Evolutionary conservation across 371 early-diverging fungal species (phyloP), one percentile per base, ranked within the genome.

Genomic region (Circinella umbellata): DNA sequence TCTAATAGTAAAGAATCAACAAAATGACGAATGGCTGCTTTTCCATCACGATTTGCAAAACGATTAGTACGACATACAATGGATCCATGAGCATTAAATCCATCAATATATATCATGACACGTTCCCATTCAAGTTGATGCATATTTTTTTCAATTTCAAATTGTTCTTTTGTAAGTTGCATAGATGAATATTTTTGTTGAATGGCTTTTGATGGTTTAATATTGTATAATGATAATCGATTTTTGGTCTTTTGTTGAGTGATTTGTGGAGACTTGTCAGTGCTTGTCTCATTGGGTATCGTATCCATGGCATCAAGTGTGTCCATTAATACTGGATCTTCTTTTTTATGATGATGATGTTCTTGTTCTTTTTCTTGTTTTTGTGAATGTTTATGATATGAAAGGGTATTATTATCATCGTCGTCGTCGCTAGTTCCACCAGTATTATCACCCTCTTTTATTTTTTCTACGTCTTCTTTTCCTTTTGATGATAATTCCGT

Each of bases 41-140:
- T 66, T 3, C 70, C 70, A n/a, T 64, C 70, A 15, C 36, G 48
- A 37, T 69, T 74, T 5, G 35, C 49, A 54, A 68, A 68, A 18
- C 63, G 64, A 35, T 63, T 63, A 38, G 66, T 59, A 3, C 74
- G 67, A 55, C 82, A 81, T 5, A 91, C 74, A 49, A 91, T 90
- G 6, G 85, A 80, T 11, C 85, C 91, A 69, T 91, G 91, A 0
- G 88, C 80, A 73, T 89, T 86, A 6, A 81, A 64, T 42, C 66
- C 73, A 35, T 71, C 72, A 35, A 86, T 79, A 64, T 76, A 77
- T 0, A 89, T 85, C 61, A 82, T 76, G 4, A 82, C 69, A 37
- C 80, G 76, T 17, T 81, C 72, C 90, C 90, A 91, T 2, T 69
- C 55, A 10, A 91, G 70, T 27, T 65, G 64, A 18, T 75, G 76